A percentile compares a stretch with the other conserved stretches of the same genome.
Evolutionary conservation across 2,329 filamentous ascomycete species (phyloP).

Genomic region (Pyricularia sp.): DNA sequence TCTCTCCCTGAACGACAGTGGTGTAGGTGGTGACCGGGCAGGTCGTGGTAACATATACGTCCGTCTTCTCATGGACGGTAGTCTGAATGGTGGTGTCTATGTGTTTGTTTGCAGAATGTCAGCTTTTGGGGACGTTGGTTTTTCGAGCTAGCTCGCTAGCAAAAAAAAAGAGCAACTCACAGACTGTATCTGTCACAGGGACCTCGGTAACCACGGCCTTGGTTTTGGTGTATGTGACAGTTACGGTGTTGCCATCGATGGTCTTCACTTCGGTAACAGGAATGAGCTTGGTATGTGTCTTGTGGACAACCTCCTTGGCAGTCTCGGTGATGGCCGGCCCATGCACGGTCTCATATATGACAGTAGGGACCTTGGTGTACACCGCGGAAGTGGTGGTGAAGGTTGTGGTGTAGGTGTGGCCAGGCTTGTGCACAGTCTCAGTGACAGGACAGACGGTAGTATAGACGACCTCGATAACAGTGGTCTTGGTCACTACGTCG

Average conservation of each 20-base stretch:
- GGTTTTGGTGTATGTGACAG: conserved; percentile 26
- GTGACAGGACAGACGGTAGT: conserved; percentile 23
- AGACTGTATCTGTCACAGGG: conserved; percentile 13
- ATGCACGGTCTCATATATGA: conserved; percentile 18
- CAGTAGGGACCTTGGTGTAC: conserved; percentile 17
- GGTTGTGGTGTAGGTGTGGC: conserved; percentile 22
- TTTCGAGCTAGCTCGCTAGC: conserved; percentile 15
- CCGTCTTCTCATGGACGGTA: conserved; percentile 4
- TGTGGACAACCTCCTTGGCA: conserved; percentile 23
- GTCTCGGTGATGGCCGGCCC: conserved; percentile 24
- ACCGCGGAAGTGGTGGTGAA: conserved; percentile 31
- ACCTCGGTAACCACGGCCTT: conserved; percentile 19
- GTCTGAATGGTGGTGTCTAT: conserved; percentile 3
- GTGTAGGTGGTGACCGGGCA: conserved; percentile 26
- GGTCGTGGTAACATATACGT: conserved; percentile 24
- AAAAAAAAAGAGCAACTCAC: background rate
- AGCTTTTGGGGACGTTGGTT: background rate
- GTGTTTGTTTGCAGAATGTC: background rate
- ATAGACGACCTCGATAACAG: conserved; percentile 22
- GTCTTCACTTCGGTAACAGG: conserved; percentile 32
- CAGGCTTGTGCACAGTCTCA: conserved; percentile 21
- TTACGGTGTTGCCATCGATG: conserved; percentile 25
- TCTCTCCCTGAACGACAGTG: conserved; percentile 27
- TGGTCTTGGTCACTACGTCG: conserved; percentile 13
- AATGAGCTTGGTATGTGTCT: conserved; percentile 29